Conservation (phyloP, 169 alveolate genomes). For the Neospora caninum region DNA sequence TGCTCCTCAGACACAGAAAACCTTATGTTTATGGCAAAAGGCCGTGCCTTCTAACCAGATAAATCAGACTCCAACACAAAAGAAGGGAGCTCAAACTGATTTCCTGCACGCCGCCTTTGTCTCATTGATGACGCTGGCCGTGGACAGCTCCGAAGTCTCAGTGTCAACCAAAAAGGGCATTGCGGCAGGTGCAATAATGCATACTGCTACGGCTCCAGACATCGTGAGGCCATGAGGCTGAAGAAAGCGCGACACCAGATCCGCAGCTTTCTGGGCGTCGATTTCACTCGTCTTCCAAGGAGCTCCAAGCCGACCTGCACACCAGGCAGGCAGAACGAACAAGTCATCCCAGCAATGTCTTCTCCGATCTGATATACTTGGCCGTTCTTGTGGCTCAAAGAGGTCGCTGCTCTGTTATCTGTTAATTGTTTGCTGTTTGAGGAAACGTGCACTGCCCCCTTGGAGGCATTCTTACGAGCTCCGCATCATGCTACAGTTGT, state of each 20-base stretch:
- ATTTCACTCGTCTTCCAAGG: slow-evolving; percentile 38
- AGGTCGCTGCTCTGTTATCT: neutral
- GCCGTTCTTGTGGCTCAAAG: neutral
- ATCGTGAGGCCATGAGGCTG: slow-evolving; percentile 30
- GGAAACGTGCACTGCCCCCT: neutral
- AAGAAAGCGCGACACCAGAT: slow-evolving; percentile 36
- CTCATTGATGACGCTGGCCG: slow-evolving; percentile 48
- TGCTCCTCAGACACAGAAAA: too few species aligned
- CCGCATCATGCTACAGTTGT: too few species aligned
- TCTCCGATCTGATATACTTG: neutral
- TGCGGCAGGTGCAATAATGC: slow-evolving; percentile 40
- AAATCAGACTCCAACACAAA: too few species aligned
- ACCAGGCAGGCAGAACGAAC: neutral
- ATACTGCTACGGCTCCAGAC: slow-evolving; percentile 38
- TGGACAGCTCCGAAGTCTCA: neutral
- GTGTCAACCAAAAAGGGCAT: slow-evolving; percentile 41
- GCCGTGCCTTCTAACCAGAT: too few species aligned
- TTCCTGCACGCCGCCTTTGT: slow-evolving; percentile 52
- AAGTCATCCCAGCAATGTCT: neutral
- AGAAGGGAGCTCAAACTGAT: neutral
- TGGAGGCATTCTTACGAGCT: too few species aligned
- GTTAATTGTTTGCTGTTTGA: neutral
- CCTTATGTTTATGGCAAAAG: too few species aligned
- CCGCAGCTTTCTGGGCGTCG: slow-evolving; percentile 47
- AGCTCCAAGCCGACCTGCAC: slow-evolving; percentile 56